These are phyloP conservation scores for Termitomyces sp. DNA, from an alignment of 768 basidiomycete genomes.

Conservation along the genomic window DNA sequence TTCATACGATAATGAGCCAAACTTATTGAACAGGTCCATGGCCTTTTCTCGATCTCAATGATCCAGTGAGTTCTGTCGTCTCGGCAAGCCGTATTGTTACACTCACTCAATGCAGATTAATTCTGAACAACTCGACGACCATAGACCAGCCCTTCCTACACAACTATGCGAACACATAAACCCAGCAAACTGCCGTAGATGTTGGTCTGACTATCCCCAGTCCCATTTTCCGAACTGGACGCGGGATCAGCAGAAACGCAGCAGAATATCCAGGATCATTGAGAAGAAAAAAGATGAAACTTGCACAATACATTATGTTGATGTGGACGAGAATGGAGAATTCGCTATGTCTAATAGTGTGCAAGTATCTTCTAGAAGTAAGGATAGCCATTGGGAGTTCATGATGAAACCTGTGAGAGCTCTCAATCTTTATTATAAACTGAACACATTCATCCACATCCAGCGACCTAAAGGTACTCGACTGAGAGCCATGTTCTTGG, in stretches of 20 bases:
- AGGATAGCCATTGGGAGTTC: constrained; percentile 31
- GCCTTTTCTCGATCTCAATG: constrained; percentile 35
- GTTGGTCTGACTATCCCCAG: constrained; percentile 45
- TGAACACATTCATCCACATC: neutral
- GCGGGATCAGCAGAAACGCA: constrained; percentile 34
- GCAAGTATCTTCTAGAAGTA: constrained; percentile 19
- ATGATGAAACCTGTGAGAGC: constrained; percentile 29
- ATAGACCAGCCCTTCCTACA: constrained; percentile 5
- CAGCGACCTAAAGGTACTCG: constrained; percentile 33
- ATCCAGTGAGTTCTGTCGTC: constrained; percentile 18
- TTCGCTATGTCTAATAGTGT: constrained; percentile 24
- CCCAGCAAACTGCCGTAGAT: constrained; percentile 19
- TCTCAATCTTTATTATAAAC: neutral
- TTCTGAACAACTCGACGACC: constrained; percentile 22
- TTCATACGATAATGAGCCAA: neutral
- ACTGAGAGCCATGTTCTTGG: constrained; percentile 47
- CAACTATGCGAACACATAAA: constrained; percentile 22
- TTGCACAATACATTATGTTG: constrained; percentile 35
- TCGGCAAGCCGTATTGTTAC: neutral
- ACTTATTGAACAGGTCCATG: constrained; percentile 26
- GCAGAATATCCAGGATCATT: constrained; percentile 31
- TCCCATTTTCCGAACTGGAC: constrained; percentile 58
- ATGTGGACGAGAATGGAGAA: constrained; percentile 34
- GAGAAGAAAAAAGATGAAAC: constrained; percentile 13
- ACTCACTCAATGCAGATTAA: constrained; percentile 21